Base-by-base conservation (phyloP, 768 basidiomycete species). In the Tubosaeta sp. region DNA sequence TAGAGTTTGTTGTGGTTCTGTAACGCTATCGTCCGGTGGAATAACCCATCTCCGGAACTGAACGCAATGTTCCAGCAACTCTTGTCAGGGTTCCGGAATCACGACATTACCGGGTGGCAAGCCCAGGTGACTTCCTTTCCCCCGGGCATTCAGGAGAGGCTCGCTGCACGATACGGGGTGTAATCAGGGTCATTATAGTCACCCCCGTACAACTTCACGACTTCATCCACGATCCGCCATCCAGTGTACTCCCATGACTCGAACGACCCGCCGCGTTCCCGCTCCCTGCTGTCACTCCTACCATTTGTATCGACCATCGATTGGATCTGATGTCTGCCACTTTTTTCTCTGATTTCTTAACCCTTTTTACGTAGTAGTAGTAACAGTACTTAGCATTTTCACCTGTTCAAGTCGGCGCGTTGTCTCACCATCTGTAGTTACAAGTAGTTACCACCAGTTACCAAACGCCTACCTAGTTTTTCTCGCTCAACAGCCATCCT, bases 1-100 rank as follows among this genome's bases (percentile, higher is more conserved):
- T 68, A 98, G 95, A 90, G 90, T 62, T 76, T 98, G 57, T 71
- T 95, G 49, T 98, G 90, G 88, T 98, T 99, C 83, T 95, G 95
- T 71, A 97, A 98, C 67, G 92, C 97, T 16, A 90, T 97, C 56
- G 89, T 95, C 48, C 81, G 94, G 55, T 99, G 97, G 97, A 89
- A 85, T 51, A 83, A 83, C 52, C 97, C 97, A 0, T 97, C 95
- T 1, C 76, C 83, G 11, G 91, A 95, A 71, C 80, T 99, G 52
- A 92, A 97, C 67, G 76, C 76, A 44, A 97, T 97, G 92, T 99
- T 99, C 83, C 82, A 85, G 65, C 82, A 87, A 71, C 79, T 99
- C 45, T 74, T 99, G 50, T 80, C 78, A 54, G 93, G 91, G 13
- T 95, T 97, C 80, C 93, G 92, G 75, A 80, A 84, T 61, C 90